Base-by-base conservation (phyloP, 228 moss, liverwort and hornwort species). In the Sphagnum magellanicum region DNA sequence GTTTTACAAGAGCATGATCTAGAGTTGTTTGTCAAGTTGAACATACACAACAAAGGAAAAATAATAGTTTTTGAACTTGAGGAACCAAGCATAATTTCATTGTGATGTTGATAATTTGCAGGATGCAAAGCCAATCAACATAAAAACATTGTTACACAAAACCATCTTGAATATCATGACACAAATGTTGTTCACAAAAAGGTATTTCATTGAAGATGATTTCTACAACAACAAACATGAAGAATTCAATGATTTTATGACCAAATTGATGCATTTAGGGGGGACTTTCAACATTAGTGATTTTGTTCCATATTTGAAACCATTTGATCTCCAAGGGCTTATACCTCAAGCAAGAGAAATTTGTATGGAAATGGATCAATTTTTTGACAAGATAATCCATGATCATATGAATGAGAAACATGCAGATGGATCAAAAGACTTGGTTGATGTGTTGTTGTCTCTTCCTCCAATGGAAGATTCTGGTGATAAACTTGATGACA, bases 371-470 rank as follows among this genome's bases (percentile, higher is more conserved):
- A 83, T 83, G 83, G 70, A 50, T 13, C 51, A 62, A 68, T 75
- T 79, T 57, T 52, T 83, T 1, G 57, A 50, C 50, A 50, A 6
- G 55, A 47, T 80, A 53, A 71, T 84, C 62, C 69, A 84, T 48
- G 80, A 84, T 70, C 80, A 84, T 60, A 48, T 63, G 6, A 72
- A 78, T 47, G 61, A 62, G 1, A 62, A 69, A 5, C 72, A 73
- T 5, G 67, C 74, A 47, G 77, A 67, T n/a, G 73, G 74, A 11
- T 69, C 70, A 4, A 74, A 80, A 51, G 80, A 84, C 5, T 77
- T 84, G 63, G 60, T 83, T 0, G 79, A 77, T 70, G 70, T 77
- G 7, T 68, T 83, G 64, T 77, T 80, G 0, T 59, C 80, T 52
- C 69, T 70, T 66, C 68, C 75, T 0, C 77, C 68, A 5, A 52